Base-by-base conservation (phyloP, 2,329 filamentous ascomycete species). In the Pestalotiopsis sp. region DNA sequence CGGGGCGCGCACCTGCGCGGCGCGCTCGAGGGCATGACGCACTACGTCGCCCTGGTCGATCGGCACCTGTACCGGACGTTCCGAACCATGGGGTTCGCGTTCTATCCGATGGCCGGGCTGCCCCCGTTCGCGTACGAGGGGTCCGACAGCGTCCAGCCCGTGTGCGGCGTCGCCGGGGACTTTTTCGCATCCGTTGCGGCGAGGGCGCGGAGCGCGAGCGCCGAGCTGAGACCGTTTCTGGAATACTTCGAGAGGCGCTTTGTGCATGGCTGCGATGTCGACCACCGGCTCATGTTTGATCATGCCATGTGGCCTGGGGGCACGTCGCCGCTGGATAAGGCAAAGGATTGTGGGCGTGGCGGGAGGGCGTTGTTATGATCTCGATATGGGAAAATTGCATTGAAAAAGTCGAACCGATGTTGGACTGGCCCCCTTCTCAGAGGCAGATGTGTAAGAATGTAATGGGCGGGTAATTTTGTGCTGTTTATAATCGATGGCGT, bases 241-340 rank as follows among this genome's bases (percentile, higher is more conserved):
- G 27, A 41, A 14, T 63, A 38, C 4, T 69, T 68, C 20, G 66
- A 62, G 3, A 41, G 27, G 13, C 68, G 68, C 20, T 70, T 68
- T 36, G 60, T 69, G 1, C 59, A 68, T 27, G 69, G 69, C 2
- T 45, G 59, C 1, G 62, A 61, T n/a, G 36, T 71, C 2, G 69
- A 71, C 23, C 69, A 71, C 27, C 68, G 68, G 36, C 27, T 71
- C 25, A 68, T 71, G 68, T 71, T 69, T 25, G 66, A 68, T 9
- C 36, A 64, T 39, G 25, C 66, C 6, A 58, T 69, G 27, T 68
- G 68, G 60, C 65, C 69, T 2, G 68, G 62, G 13, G 67, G 68
- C 9, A 64, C 68, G 20, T 59, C 68, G 49, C 68, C 68, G 13
- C 12, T 56, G 58, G 38, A 57, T n/a, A 52, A 27, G 59, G 23